A percentile compares a stretch with the other conserved stretches of the same genome.
These are phyloP conservation scores for Pseudogymnoascus sp. DNA, from an alignment of 2,329 filamentous ascomycete species.

Conservation along the genomic window DNA sequence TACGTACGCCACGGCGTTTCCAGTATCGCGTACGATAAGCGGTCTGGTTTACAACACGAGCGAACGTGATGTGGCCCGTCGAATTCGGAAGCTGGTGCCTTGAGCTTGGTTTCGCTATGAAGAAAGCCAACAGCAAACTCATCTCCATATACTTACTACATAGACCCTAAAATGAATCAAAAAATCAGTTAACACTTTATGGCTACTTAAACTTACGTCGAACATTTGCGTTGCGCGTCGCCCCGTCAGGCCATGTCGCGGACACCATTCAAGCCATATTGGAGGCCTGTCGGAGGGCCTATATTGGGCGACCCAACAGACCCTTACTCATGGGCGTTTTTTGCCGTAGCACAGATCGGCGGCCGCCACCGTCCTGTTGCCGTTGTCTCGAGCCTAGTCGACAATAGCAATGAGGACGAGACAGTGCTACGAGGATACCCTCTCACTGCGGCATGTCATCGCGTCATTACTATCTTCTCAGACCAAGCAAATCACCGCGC, in stretches of 20 bases:
- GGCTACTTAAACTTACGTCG: background rate
- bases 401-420: background rate
- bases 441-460: conserved; percentile 17
- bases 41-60: too few species aligned
- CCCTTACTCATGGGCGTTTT: background rate
- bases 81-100: background rate
- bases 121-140: background rate
- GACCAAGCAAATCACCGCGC: conserved; percentile 17
- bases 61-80: too few species aligned
- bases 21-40: too few species aligned
- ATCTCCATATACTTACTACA: background rate
- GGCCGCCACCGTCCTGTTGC: background rate
- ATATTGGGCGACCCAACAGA: background rate
- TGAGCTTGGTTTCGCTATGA: background rate
- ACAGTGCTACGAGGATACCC: conserved; percentile 17
- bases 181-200: background rate
- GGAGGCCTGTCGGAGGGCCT: background rate
- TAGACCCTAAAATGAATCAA: background rate
- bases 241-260: background rate
- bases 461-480: conserved; percentile 20
- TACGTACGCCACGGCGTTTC: too few species aligned
- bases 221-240: background rate
- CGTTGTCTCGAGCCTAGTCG: background rate
- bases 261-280: background rate
- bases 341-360: background rate